These are phyloP conservation scores for Chaetomiaceae sp. DNA, from an alignment of 2,329 filamentous ascomycete genomes.

Conservation along the genomic window DNA sequence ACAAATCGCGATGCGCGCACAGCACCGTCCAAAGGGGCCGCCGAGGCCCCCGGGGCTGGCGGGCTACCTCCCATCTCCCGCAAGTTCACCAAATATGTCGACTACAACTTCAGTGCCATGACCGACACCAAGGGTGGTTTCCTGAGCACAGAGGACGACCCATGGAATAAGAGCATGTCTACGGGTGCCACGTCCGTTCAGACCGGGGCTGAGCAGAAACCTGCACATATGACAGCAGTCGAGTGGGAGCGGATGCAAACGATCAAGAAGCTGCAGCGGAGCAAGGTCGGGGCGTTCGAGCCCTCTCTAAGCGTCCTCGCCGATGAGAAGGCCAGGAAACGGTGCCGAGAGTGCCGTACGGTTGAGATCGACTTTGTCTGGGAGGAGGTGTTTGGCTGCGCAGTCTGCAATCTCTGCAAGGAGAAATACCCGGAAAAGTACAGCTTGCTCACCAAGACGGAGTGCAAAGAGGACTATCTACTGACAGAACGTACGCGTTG, in stretches of 20 bases:
- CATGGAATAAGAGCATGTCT: constrained; percentile 72
- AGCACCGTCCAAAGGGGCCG: constrained; percentile 34
- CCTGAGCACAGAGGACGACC: constrained; percentile 84
- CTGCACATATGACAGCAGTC: constrained; percentile 79
- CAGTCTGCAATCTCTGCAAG: constrained; percentile 79
- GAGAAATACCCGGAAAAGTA: constrained; percentile 90
- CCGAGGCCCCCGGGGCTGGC: constrained; percentile 24
- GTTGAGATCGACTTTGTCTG: constrained; percentile 93
- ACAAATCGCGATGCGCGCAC: constrained; percentile 66
- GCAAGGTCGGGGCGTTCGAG: constrained; percentile 79
- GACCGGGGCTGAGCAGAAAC: constrained; percentile 56
- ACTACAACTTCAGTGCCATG: constrained; percentile 98
- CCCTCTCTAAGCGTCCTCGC: constrained; percentile 75
- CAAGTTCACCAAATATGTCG: constrained; percentile 91
- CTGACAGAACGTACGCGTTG: constrained; percentile 73
- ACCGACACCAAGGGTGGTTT: constrained; percentile 97
- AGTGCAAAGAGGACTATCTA: constrained; percentile 91
- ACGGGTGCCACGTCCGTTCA: constrained; percentile 33
- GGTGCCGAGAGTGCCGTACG: constrained; percentile 76
- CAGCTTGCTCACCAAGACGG: constrained; percentile 91
- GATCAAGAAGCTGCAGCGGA: constrained; percentile 64
- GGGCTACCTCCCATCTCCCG: constrained; percentile 64
- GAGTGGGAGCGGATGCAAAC: constrained; percentile 89
- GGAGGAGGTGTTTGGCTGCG: constrained; percentile 74
- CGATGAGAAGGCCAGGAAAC: constrained; percentile 60